Evolutionary conservation across 805 yeast genomes (phyloP).

Genomic region (Teunomyces kruisii): DNA sequence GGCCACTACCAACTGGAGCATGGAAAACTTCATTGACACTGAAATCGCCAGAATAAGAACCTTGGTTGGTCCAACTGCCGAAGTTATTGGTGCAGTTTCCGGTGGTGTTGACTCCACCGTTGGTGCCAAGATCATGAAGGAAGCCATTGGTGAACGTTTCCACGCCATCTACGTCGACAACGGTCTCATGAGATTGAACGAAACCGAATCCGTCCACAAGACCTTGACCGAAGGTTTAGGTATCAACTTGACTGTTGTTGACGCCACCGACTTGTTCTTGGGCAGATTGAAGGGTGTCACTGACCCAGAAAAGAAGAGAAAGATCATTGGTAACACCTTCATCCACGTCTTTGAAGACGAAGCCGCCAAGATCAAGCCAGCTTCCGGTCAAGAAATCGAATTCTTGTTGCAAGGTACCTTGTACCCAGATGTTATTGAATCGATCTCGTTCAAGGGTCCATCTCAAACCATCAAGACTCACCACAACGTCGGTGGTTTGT

Average conservation of each 20-base stretch:
- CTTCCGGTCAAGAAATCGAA: conserved; percentile 86
- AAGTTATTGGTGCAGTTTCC: conserved; percentile 98
- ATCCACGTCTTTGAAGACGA: conserved; percentile 96
- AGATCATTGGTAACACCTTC: conserved; percentile 96
- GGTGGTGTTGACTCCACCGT: conserved; percentile 99
- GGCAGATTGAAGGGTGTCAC: conserved; percentile 87
- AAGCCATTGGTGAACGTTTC: conserved; percentile 98
- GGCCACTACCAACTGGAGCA: conserved; percentile 90
- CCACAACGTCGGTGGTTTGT: conserved; percentile 97
- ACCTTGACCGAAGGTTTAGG: conserved; percentile 92
- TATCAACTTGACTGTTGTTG: conserved; percentile 90
- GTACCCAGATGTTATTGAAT: conserved; percentile 98
- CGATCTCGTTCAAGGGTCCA: conserved; percentile 98
- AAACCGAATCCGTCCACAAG: conserved; percentile 83
- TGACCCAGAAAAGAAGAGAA: conserved; percentile 98
- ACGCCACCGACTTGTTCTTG: conserved; percentile 89
- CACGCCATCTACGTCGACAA: conserved; percentile 98
- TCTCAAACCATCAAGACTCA: conserved; percentile 99
- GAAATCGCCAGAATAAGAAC: conserved; percentile 90
- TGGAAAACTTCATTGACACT: conserved; percentile 96
- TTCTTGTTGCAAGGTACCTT: conserved; percentile 94
- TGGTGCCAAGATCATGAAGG: conserved; percentile 96
- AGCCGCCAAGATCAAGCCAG: conserved; percentile 88
- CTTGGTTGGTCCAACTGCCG: conserved; percentile 95
- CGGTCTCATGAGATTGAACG: conserved; percentile 95